Percentiles rank a stretch among this genome's conserved stretches.
phyloP scores from a whole-genome alignment of 1,284 basidiomycete species.

The Apiotrichum akiyoshidainum region DNA sequence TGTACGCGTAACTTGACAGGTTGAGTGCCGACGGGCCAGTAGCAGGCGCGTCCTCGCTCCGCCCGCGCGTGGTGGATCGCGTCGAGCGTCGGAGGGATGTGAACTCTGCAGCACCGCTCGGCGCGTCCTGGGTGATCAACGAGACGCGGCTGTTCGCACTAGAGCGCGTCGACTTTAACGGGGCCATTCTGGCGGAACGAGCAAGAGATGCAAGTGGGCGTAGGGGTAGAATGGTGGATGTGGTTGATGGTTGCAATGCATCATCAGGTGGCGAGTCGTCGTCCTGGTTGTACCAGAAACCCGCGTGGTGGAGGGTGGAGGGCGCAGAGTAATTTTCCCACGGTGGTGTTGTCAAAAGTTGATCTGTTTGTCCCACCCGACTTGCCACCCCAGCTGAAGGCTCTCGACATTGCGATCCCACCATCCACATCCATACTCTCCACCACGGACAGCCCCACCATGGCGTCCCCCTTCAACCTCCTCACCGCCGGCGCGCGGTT shows the following conservation, averaged over 20 bases:
- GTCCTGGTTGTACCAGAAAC: no score
- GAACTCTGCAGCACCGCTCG: slow-evolving; percentile 8
- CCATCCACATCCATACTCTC: no score
- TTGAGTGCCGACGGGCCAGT: slow-evolving; percentile 9
- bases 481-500: slow-evolving; percentile 72
- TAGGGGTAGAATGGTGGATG: background rate
- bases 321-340: slow-evolving; percentile 16
- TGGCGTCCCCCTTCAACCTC: slow-evolving; percentile 63
- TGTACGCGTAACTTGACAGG: slow-evolving; percentile 23
- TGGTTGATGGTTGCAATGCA: background rate
- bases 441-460: slow-evolving; percentile 8
- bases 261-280: background rate
- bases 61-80: slow-evolving; percentile 16
- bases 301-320: background rate
- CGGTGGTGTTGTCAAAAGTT: slow-evolving; percentile 18
- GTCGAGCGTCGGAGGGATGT: slow-evolving; percentile 26
- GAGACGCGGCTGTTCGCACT: slow-evolving; percentile 17
- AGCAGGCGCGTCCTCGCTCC: background rate
- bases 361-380: background rate
- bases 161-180: slow-evolving; percentile 18
- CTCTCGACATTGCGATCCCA: no score
- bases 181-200: background rate
- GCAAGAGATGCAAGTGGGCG: background rate
- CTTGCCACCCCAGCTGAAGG: background rate
- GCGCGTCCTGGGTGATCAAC: slow-evolving; percentile 13